Evolutionary conservation across 805 yeast genomes (phyloP), one percentile per base, ranked within the genome.

Genomic region (Yarrowia hollandica): DNA sequence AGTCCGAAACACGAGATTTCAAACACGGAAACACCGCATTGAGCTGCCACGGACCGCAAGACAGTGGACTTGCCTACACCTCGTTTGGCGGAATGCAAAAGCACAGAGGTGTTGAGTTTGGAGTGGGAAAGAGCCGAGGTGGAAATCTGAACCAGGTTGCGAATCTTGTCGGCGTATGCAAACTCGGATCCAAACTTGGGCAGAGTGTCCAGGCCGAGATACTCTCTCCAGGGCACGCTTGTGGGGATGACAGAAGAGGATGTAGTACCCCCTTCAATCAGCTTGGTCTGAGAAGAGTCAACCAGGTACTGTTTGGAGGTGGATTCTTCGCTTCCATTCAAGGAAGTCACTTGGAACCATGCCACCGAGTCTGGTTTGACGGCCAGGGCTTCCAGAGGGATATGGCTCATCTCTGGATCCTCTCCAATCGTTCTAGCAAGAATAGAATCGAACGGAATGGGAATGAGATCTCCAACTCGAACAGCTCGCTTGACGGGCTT

Each of bases 21-120:
- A 26, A 85, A 72, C 7, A 85, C 70, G 63, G 87, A 85, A 8
- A 84, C 70, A 0, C 97, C 96, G 26, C 84, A 69, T 26, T 80
- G 80, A 8, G 74, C 69, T 0, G 88, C 77, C 1, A 83, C 67
- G 59, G 81, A 80, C 54, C 78, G 70, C 0, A 89, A 81, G 21
- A 88, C 66, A 0, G 85, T 82, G 0, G 86, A 69, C 67, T 92
- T 92, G 0, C 99, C 99, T 6, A 88, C 82, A 8, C 87, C 90
- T 57, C 95, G 75, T 26, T 83, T 79, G 65, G 82, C 73, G 3
- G 97, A 88, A 54, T 79, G 81, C 19, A 94, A 68, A 22, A 90
- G 68, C 0, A 90, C 72, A 0, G 89, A 78, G 0, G 96, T 84
- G 48, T 77, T 79, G 30, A 88, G 66, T 1, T 75, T 70, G 1